These are phyloP conservation scores for Antarctomyces pellizariae DNA, from an alignment of 495 filamentous ascomycete genomes.

Conservation along the genomic window DNA sequence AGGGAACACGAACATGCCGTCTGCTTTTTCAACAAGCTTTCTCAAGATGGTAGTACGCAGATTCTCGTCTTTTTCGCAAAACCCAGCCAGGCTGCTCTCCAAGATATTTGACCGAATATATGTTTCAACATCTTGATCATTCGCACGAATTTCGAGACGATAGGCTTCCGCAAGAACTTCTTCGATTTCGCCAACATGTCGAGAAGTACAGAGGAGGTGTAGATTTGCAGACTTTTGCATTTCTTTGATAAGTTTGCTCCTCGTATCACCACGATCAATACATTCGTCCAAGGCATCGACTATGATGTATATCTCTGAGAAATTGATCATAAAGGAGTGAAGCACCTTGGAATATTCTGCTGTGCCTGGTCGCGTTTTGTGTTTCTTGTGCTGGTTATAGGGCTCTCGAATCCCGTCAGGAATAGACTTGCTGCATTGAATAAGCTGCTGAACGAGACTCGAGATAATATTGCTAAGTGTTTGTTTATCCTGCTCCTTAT, in stretches of 20 bases:
- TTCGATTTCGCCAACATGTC: too few species aligned
- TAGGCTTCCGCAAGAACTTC: background rate
- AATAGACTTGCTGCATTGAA: background rate
- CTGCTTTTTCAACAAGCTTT: slow-evolving; percentile 2
- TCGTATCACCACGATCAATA: too few species aligned
- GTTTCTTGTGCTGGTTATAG: too few species aligned
- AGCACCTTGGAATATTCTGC: too few species aligned
- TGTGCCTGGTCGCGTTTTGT: too few species aligned
- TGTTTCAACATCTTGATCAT: slow-evolving; percentile 6
- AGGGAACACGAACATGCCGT: slow-evolving; percentile 7
- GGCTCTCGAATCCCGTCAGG: background rate
- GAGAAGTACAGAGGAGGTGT: too few species aligned
- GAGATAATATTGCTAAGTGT: slow-evolving; percentile 5
- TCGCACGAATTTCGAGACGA: slow-evolving; percentile 7
- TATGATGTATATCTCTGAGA: slow-evolving; percentile 2
- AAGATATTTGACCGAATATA: slow-evolving; percentile 3
- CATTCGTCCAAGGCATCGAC: slow-evolving; percentile 3
- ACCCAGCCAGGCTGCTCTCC: slow-evolving; percentile 2
- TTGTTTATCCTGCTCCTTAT: slow-evolving; percentile 5
- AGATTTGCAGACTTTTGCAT: too few species aligned
- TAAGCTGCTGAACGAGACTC: slow-evolving; percentile 6
- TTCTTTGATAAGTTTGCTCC: too few species aligned
- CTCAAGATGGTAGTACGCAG: slow-evolving; percentile 6
- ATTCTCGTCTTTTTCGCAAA: background rate
- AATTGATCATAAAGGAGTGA: too few species aligned